Percentiles rank a stretch among this genome's conserved stretches.
phyloP scores from a whole-genome alignment of 805 yeast species.

The Grigorovia transvaalensis region DNA sequence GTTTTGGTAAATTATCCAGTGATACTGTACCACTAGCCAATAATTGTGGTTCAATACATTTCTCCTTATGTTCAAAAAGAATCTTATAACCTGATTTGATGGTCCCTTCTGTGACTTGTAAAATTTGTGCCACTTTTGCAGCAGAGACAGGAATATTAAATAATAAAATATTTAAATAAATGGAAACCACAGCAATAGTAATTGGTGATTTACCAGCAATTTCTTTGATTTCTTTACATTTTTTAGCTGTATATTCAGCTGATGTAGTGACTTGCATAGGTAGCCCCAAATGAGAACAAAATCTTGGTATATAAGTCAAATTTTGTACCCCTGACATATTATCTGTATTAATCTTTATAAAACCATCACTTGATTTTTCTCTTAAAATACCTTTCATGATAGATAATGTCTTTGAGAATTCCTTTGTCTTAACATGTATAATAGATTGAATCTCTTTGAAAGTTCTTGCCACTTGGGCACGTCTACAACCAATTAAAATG shows the following conservation, averaged over 20 bases:
- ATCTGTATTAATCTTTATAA: slow-evolving; percentile 33
- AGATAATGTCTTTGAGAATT: slow-evolving; percentile 84
- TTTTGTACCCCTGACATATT: slow-evolving; percentile 70
- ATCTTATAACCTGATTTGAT: slow-evolving; percentile 85
- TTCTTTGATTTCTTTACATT: slow-evolving; percentile 84
- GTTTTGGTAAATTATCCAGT: slow-evolving; percentile 24
- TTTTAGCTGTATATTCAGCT: slow-evolving; percentile 84
- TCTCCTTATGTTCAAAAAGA: slow-evolving; percentile 61
- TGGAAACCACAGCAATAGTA: slow-evolving; percentile 95
- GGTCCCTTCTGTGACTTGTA: slow-evolving; percentile 97
- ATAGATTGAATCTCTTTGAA: slow-evolving; percentile 93
- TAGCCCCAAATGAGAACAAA: slow-evolving; percentile 89
- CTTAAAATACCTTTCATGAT: slow-evolving; percentile 63
- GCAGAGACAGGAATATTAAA: slow-evolving; percentile 72
- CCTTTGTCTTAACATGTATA: slow-evolving; percentile 87
- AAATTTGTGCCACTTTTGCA: slow-evolving; percentile 73
- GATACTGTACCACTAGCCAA: slow-evolving; percentile 23
- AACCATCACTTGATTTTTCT: slow-evolving; percentile 32
- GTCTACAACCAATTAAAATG: slow-evolving; percentile 86
- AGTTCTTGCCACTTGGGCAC: slow-evolving; percentile 87
- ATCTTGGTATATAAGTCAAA: slow-evolving; percentile 88
- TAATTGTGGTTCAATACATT: slow-evolving; percentile 39
- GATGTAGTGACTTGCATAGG: slow-evolving; percentile 77
- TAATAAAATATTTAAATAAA: slow-evolving; percentile 86
- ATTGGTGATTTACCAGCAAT: slow-evolving; percentile 95